phyloP scores from a whole-genome alignment of 2,329 filamentous ascomycete species.

The Alternaria triticimaculans region DNA sequence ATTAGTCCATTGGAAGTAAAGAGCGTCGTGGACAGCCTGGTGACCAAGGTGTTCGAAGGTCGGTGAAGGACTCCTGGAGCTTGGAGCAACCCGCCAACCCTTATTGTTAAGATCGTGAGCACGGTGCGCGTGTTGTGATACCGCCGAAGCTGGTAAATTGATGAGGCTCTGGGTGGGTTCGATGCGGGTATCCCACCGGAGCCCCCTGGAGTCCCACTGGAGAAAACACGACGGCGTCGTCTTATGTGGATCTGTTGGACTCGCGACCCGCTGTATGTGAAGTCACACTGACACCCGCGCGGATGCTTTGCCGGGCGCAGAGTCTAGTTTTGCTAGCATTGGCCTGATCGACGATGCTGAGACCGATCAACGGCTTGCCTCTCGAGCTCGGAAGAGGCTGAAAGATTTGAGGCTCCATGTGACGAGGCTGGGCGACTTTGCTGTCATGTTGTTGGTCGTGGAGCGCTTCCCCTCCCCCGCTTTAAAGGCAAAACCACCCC shows the following conservation, averaged over 20 bases:
- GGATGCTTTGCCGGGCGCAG: constrained; percentile 19
- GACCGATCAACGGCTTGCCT: constrained; percentile 21
- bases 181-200: constrained; percentile 12
- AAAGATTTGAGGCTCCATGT: constrained; percentile 33
- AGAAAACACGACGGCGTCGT: constrained; percentile 9
- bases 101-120: neutral
- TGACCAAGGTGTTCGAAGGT: neutral
- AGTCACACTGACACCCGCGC: constrained; percentile 31
- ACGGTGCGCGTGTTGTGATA: constrained; percentile 5
- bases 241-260: constrained; percentile 22
- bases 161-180: constrained; percentile 18
- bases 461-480: constrained; percentile 29
- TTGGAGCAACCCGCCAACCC: neutral
- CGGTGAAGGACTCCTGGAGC: neutral
- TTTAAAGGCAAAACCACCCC: constrained; percentile 34
- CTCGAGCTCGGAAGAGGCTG: constrained; percentile 28
- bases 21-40: neutral
- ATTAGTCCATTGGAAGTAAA: neutral
- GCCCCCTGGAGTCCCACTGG: constrained; percentile 14
- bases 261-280: constrained; percentile 32
- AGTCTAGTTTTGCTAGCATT: constrained; percentile 15
- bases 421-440: constrained; percentile 25
- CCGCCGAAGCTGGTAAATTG: neutral
- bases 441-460: constrained; percentile 18
- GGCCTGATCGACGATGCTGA: constrained; percentile 21